Percentiles rank a stretch among this genome's conserved stretches.
phyloP scores from a whole-genome alignment of 1,284 basidiomycete genomes.

The Omphalotus olearius region DNA sequence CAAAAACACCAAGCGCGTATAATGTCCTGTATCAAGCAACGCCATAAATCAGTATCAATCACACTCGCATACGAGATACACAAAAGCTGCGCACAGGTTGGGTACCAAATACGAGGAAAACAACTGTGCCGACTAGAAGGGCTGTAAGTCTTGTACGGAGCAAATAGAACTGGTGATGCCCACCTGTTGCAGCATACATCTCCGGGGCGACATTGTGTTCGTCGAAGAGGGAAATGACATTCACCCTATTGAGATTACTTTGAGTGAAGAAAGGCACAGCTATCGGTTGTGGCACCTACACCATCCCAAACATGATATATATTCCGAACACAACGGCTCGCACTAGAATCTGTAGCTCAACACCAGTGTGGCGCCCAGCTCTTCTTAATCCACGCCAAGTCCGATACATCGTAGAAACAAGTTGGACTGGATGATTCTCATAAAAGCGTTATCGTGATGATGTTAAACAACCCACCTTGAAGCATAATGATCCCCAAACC shows the following conservation, averaged over 20 bases:
- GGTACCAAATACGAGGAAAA: conserved; percentile 33
- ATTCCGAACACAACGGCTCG: conserved; percentile 14
- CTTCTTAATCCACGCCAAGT: conserved; percentile 13
- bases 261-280: neutral
- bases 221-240: conserved; percentile 23
- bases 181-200: conserved; percentile 32
- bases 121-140: conserved; percentile 26
- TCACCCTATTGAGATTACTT: conserved; percentile 21
- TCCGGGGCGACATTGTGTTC: conserved; percentile 24
- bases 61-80: neutral
- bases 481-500: conserved; percentile 26
- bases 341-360: conserved; percentile 7
- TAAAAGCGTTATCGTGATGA: neutral
- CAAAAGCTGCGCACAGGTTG: conserved; percentile 25
- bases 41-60: neutral
- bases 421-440: conserved; percentile 20
- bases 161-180: conserved; percentile 3
- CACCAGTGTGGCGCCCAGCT: conserved; percentile 1
- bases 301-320: conserved; percentile 14
- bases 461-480: conserved; percentile 23
- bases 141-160: neutral
- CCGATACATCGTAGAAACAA: conserved; percentile 21
- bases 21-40: conserved; percentile 25
- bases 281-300: conserved; percentile 3
- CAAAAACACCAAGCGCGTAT: conserved; percentile 33